These are phyloP conservation scores for Suillus ampliporus DNA, from an alignment of 768 basidiomycete species.

Conservation along the genomic window DNA sequence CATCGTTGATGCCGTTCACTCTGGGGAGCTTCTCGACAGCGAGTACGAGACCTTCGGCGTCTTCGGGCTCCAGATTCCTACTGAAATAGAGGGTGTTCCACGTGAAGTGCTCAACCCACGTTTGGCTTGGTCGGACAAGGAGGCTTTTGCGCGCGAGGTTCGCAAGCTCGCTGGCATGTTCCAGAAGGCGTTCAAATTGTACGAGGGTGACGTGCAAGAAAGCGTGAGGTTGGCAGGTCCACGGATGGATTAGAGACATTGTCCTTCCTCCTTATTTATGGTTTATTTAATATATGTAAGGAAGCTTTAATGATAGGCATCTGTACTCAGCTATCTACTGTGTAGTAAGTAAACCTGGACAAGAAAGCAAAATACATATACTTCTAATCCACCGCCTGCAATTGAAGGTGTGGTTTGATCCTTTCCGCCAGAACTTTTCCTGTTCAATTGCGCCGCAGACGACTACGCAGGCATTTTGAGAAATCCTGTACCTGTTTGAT, in stretches of 20 bases:
- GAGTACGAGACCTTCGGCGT: constrained; percentile 84
- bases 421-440: too few relatives aligned
- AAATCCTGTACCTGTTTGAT: too few relatives aligned
- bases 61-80: constrained; percentile 89
- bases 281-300: neutral
- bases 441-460: too few relatives aligned
- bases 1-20: constrained; percentile 97
- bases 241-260: constrained; percentile 26
- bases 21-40: constrained; percentile 85
- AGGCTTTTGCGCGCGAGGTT: constrained; percentile 88
- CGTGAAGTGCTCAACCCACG: constrained; percentile 88
- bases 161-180: constrained; percentile 93
- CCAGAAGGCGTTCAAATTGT: constrained; percentile 89
- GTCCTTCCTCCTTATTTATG: neutral
- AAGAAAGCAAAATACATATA: neutral
- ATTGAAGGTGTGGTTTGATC: too few relatives aligned
- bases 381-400: too few relatives aligned
- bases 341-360: neutral
- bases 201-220: constrained; percentile 83
- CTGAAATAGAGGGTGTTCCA: constrained; percentile 82
- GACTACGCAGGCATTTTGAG: too few relatives aligned
- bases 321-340: neutral
- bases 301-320: neutral
- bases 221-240: constrained; percentile 88
- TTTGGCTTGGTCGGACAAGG: constrained; percentile 87